These are phyloP conservation scores for Bothriochloa decipiens DNA, from an alignment of 176 grass and related monocot species.

Conservation along the genomic window DNA sequence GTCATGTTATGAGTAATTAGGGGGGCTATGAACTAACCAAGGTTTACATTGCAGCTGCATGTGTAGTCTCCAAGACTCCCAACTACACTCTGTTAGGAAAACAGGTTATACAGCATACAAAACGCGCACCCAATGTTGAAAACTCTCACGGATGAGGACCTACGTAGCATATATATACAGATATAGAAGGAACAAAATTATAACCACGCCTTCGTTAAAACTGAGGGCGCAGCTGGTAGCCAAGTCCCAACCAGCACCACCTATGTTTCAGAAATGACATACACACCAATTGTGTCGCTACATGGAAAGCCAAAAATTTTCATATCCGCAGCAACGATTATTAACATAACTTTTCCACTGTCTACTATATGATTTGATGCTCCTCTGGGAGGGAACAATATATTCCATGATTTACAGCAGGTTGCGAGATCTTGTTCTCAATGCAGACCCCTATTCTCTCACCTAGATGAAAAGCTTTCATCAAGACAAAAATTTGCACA, in stretches of 20 bases:
- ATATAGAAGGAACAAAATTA: neutral
- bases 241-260: constrained; percentile 7
- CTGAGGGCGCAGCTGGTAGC: neutral
- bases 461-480: constrained; percentile 29
- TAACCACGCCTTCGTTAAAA: constrained; percentile 22
- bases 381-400: constrained; percentile 41
- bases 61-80: no score
- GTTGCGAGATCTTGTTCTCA: constrained; percentile 26
- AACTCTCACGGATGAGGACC: neutral
- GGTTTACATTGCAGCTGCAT: no score
- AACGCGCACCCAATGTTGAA: neutral
- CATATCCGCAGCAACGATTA: constrained; percentile 58
- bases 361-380: constrained; percentile 41
- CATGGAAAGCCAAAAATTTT: constrained; percentile 35
- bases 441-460: neutral
- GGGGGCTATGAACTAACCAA: no score
- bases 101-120: neutral
- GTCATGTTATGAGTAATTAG: no score
- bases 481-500: constrained; percentile 37
- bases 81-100: neutral
- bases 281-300: constrained; percentile 6
- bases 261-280: constrained; percentile 24
- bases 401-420: constrained; percentile 20
- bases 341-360: constrained; percentile 45
- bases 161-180: neutral